Base-by-base conservation (phyloP, 257 asterid genomes). In the Nicotiana knightiana region DNA sequence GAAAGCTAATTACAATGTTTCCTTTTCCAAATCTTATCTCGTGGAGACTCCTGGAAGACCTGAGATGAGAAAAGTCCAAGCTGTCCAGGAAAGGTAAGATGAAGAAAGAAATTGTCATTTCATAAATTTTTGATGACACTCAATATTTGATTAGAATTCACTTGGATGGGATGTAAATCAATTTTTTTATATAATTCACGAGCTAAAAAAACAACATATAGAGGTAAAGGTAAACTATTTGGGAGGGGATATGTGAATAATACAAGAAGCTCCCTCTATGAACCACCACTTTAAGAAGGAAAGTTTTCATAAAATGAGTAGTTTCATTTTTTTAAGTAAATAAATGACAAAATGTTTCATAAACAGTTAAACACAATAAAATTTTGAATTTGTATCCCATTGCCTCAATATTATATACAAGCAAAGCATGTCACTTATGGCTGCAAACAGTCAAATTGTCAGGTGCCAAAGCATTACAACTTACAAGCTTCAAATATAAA, bases 21-120 rank as follows among this genome's bases (percentile, higher is more conserved):
- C 85, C 88, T 87, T 87, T 93, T 94, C 99, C 98, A 96, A 67
- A 92, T 89, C 87, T 90, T 96, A 80, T 94, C 98, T 61, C 95
- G 94, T 30, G 99, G 97, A 81, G 97, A 92, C 90, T 94, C 99
- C 88, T 91, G 99, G 87, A 94, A 94, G 90, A 96, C 97, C 90
- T 94, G 98, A 89, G 98, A 92, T 70, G 99, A 94, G 89, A 96
- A 96, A 85, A 93, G 95, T 87, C 99, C 98, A 81, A 96, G 97
- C 99, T 96, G 97, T 71, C 66, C 79, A 84, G 84, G 83, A 51
- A 73, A 75, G 63, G 46, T 24, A 43, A 73, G 61, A 73, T 13
- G 15, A 26, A 48, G 80, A 75, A 51, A 75, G 26, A 75, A 24
- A 26, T 51, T 4, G 37, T 75, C 63, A 75, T 75, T 51, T 75